phyloP scores from a whole-genome alignment of 495 filamentous ascomycete species.

The Podospora australis region DNA sequence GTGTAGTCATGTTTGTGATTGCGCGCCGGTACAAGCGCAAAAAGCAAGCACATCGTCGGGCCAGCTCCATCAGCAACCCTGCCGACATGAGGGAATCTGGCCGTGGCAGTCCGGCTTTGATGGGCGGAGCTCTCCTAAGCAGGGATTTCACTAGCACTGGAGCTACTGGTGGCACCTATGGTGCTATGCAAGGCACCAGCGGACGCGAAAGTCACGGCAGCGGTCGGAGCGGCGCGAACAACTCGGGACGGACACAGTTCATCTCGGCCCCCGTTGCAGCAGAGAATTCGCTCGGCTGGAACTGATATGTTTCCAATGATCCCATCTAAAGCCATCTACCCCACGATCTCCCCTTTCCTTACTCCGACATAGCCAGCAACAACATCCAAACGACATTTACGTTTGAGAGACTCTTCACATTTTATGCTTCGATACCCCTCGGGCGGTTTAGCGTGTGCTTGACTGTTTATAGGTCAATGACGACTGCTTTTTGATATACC shows the following conservation, averaged over 20 bases:
- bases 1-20: slow-evolving; percentile 96
- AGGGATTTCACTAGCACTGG: slow-evolving; percentile 43
- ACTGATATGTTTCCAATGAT: slow-evolving; percentile 50
- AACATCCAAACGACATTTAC: slow-evolving; percentile 10
- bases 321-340: too few species aligned
- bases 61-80: slow-evolving; percentile 56
- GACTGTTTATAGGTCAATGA: not conserved
- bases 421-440: slow-evolving; percentile 47
- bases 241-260: slow-evolving; percentile 65
- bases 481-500: slow-evolving; percentile 8
- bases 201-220: slow-evolving; percentile 39
- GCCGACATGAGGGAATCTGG: slow-evolving; percentile 50
- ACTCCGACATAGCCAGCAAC: slow-evolving; percentile 5
- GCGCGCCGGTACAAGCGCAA: slow-evolving; percentile 89
- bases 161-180: slow-evolving; percentile 18
- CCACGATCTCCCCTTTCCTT: too few species aligned
- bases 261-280: slow-evolving; percentile 86
- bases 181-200: slow-evolving; percentile 20
- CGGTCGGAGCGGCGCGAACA: slow-evolving; percentile 63
- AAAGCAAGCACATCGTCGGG: slow-evolving; percentile 71
- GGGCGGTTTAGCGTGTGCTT: slow-evolving; percentile 12
- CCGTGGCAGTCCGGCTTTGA: slow-evolving; percentile 47
- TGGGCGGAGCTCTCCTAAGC: slow-evolving; percentile 47
- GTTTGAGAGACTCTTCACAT: slow-evolving; percentile 10
- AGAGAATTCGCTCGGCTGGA: slow-evolving; percentile 98